Conservation (phyloP, 306 rosid species). For the Luffa aegyptiaca region DNA sequence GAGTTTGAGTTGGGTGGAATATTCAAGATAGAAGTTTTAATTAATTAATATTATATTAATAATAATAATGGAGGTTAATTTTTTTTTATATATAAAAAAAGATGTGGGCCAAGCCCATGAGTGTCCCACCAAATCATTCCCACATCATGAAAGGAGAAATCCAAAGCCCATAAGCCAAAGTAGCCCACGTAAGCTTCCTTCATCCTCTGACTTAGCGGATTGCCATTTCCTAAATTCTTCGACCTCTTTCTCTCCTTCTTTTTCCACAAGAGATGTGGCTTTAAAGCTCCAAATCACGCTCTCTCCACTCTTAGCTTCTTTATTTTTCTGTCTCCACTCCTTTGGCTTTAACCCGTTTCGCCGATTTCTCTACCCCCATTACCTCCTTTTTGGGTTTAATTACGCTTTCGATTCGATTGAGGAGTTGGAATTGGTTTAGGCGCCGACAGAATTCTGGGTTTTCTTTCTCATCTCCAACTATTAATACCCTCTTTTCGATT, state of each 20-base stretch:
- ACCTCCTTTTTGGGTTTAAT: neutral
- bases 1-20: neutral
- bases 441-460: constrained; percentile 27
- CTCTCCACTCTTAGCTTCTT: constrained; percentile 20
- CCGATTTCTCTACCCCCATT: neutral
- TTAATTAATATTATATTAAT: neutral
- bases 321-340: constrained; percentile 22
- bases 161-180: constrained; percentile 25
- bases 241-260: neutral
- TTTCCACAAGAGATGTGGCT: constrained; percentile 4
- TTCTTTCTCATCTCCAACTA: constrained; percentile 18
- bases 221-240: neutral
- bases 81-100: neutral
- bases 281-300: constrained; percentile 28
- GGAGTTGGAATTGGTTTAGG: constrained; percentile 17
- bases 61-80: neutral
- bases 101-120: constrained; percentile 46
- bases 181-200: constrained; percentile 25
- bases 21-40: neutral
- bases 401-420: neutral
- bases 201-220: constrained; percentile 8
- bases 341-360: constrained; percentile 15
- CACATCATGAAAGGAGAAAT: constrained; percentile 21
- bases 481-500: neutral
- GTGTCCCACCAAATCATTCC: constrained; percentile 48